Percentiles rank a stretch among this genome's conserved stretches.
phyloP scores from a whole-genome alignment of 2,329 filamentous ascomycete species.

The Aspergillus novofumigatus region DNA sequence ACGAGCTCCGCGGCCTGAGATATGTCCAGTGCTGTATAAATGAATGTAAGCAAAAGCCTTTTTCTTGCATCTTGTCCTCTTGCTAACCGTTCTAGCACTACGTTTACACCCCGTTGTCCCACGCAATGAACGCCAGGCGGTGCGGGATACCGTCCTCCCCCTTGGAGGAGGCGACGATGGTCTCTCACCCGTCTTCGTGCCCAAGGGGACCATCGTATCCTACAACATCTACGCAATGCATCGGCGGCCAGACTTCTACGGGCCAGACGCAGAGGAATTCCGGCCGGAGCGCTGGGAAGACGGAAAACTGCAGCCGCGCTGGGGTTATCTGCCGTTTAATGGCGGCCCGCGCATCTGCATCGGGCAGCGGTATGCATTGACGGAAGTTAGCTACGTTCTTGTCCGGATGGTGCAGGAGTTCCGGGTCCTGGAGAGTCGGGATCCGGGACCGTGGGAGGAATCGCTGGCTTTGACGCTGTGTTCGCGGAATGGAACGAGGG shows the following conservation, averaged over 20 bases:
- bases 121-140: no score
- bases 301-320: slow-evolving; percentile 17
- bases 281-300: slow-evolving; percentile 14
- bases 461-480: not conserved
- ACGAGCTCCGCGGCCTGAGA: slow-evolving; percentile 2
- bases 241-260: no score
- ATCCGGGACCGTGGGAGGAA: slow-evolving; percentile 7
- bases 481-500: not conserved
- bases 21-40: slow-evolving; percentile 7
- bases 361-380: slow-evolving; percentile 15
- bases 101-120: no score
- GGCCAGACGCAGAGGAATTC: not conserved
- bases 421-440: not conserved
- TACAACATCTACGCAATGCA: no score
- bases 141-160: no score
- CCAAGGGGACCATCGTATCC: no score
- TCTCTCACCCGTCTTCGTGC: no score
- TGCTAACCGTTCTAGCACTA: not conserved
- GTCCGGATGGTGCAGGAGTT: slow-evolving; percentile 7
- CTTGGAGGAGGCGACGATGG: no score
- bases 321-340: slow-evolving; percentile 35
- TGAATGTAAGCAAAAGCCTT: no score
- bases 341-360: slow-evolving; percentile 26
- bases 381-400: slow-evolving; percentile 3
- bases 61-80: no score